These are phyloP conservation scores for Plasmopara muralis DNA, from an alignment of 352 stramenopile genomes.

Conservation along the genomic window DNA sequence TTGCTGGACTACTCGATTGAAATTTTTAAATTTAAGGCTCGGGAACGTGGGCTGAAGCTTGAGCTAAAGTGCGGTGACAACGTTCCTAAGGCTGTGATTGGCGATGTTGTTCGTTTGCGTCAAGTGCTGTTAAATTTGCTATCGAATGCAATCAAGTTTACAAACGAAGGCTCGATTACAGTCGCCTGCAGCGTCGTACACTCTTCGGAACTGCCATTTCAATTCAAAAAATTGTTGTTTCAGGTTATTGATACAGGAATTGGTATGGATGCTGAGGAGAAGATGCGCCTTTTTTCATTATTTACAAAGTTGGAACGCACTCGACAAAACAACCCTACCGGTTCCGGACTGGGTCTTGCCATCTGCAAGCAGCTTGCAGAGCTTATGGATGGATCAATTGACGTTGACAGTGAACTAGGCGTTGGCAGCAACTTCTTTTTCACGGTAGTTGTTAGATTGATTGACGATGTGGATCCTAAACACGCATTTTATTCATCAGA, in stretches of 20 bases:
- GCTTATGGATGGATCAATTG: constrained; percentile 63
- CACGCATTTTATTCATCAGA: constrained; percentile 44
- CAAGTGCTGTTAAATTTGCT: constrained; percentile 69
- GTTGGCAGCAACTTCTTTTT: constrained; percentile 68
- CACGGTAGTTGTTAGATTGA: constrained; percentile 42
- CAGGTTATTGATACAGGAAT: constrained; percentile 71
- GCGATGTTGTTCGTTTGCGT: constrained; percentile 55
- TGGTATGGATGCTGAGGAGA: constrained; percentile 59
- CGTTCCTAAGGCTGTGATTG: constrained; percentile 47
- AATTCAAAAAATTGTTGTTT: constrained; percentile 58
- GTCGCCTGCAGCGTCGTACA: constrained; percentile 51
- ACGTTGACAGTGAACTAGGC: constrained; percentile 55
- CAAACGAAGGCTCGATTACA: constrained; percentile 59
- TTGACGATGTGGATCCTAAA: constrained; percentile 36
- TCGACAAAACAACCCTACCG: constrained; percentile 59
- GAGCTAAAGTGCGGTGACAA: constrained; percentile 42
- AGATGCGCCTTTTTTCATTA: constrained; percentile 50
- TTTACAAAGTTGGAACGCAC: constrained; percentile 63
- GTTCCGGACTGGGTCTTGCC: constrained; percentile 52
- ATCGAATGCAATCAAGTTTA: constrained; percentile 79
- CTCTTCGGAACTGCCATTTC: constrained; percentile 41
- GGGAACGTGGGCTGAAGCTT: constrained; percentile 78
- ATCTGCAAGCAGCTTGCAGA: constrained; percentile 74
- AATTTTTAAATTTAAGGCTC: constrained; percentile 76
- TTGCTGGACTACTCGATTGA: constrained; percentile 72